These are phyloP conservation scores for Epichloe scottii DNA, from an alignment of 2,329 filamentous ascomycete species.

Conservation along the genomic window DNA sequence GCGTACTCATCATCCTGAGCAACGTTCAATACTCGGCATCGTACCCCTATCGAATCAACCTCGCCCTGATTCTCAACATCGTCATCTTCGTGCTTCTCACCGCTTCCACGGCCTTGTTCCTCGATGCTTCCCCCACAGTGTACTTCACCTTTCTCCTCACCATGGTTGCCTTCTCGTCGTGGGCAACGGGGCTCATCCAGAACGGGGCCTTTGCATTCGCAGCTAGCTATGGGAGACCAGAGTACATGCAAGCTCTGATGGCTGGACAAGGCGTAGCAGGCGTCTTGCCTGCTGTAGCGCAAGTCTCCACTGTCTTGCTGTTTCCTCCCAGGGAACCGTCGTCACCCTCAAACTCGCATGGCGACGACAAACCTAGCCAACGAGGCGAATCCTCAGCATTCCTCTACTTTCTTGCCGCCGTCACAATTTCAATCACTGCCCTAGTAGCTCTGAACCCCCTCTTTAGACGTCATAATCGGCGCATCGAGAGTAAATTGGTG, in stretches of 20 bases:
- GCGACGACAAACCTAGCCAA: constrained; percentile 10
- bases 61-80: constrained; percentile 67
- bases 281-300: constrained; percentile 75
- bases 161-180: constrained; percentile 68
- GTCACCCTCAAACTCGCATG: constrained; percentile 4
- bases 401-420: constrained; percentile 82
- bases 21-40: constrained; percentile 71
- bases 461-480: constrained; percentile 43
- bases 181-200: constrained; percentile 76
- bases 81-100: constrained; percentile 65
- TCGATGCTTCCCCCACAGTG: constrained; percentile 42
- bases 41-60: constrained; percentile 76
- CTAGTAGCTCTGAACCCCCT: constrained; percentile 66
- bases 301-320: constrained; percentile 69
- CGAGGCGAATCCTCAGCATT: constrained; percentile 52
- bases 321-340: constrained; percentile 26
- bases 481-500: constrained; percentile 36
- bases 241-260: constrained; percentile 97
- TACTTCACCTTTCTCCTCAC: constrained; percentile 76
- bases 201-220: constrained; percentile 93
- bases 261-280: constrained; percentile 85
- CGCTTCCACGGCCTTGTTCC: constrained; percentile 61
- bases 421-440: constrained; percentile 56
- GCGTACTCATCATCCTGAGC: constrained; percentile 62
- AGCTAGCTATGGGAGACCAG: constrained; percentile 67